Conservation (phyloP, 2,329 filamentous ascomycete species). For the Pseudogymnoascus sp. region DNA sequence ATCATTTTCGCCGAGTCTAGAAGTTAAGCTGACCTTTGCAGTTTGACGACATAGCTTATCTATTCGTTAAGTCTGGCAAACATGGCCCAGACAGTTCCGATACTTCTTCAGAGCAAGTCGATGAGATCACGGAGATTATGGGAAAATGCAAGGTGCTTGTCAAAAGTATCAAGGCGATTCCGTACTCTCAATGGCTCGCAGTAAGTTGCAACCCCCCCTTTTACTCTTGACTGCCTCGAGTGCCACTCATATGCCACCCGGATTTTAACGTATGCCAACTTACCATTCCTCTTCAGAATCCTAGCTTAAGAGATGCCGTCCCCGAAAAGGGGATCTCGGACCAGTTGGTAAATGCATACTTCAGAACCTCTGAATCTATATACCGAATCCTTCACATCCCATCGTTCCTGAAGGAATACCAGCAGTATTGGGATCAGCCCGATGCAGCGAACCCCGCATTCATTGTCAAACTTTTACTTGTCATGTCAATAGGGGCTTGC, state of each 20-base stretch:
- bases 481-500: constrained; percentile 20
- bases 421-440: constrained; percentile 33
- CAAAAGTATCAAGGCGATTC: constrained; percentile 17
- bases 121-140: constrained; percentile 11
- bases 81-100: constrained; percentile 6
- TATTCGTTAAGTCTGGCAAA: constrained; percentile 12
- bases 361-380: constrained; percentile 35
- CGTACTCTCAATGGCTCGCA: constrained; percentile 12
- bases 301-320: constrained; percentile 16
- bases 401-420: constrained; percentile 38
- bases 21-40: constrained; percentile 11
- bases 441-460: constrained; percentile 13
- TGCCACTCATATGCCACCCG: neutral
- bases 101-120: neutral
- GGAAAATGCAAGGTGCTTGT: constrained; percentile 20
- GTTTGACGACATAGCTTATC: constrained; percentile 16
- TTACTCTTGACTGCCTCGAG: neutral
- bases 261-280: neutral
- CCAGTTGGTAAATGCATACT: constrained; percentile 33
- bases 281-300: constrained; percentile 9
- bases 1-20: neutral
- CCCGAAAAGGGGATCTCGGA: constrained; percentile 27
- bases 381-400: constrained; percentile 41
- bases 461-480: constrained; percentile 21
- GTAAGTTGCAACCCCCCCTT: neutral